Base-by-base conservation (phyloP, 768 basidiomycete genomes). In the Tricholoma matsutake region DNA sequence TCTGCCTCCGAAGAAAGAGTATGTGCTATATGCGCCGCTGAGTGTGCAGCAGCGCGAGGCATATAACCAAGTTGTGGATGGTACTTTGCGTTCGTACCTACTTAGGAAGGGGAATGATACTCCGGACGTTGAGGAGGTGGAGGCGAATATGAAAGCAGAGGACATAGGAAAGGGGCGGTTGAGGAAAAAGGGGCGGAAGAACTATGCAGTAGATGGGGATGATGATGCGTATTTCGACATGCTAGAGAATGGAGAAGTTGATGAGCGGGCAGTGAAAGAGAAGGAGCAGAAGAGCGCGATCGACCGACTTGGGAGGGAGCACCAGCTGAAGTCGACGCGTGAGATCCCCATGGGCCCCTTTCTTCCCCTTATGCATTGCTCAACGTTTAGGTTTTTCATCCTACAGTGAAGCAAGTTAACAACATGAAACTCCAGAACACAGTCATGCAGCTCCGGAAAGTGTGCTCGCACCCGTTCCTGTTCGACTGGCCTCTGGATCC, bases 391-490 rank as follows among this genome's bases (percentile, higher is more conserved):
- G 35, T 25, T 20, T 22, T 35, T 10, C 14, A 6, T 35, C 28
- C 29, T 49, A 56, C 13, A 52, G 94, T 85, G 59, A 91, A 88
- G 70, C 84, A 89, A 53, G 86, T 96, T 39, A 95, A 95, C 73
- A 95, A 94, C 70, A 89, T 95, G 91, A 87, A 86, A 56, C 81
- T 99, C 14, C 94, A 98, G 71, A 99, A 98, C 69, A 84, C 87
- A 10, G 87, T 98, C 60, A 98, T 99, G 96, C 96, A 98, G 71
- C 81, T 98, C 4, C 91, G 96, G 58, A 98, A 98, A 81, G 92
- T 95, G 1, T 94, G 93, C 77, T 94, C 91, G 13, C 94, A 98
- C 73, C 95, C 96, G 0, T 91, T 91, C 78, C 75, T 94, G 6
- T 96, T 96, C 70, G 87, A 92, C 64, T 92, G 92, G 90, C 89